Percentiles rank a stretch among this genome's conserved stretches.
phyloP scores from a whole-genome alignment of 192 early-diverging fungal species.

The Kickxella alabastrina region DNA sequence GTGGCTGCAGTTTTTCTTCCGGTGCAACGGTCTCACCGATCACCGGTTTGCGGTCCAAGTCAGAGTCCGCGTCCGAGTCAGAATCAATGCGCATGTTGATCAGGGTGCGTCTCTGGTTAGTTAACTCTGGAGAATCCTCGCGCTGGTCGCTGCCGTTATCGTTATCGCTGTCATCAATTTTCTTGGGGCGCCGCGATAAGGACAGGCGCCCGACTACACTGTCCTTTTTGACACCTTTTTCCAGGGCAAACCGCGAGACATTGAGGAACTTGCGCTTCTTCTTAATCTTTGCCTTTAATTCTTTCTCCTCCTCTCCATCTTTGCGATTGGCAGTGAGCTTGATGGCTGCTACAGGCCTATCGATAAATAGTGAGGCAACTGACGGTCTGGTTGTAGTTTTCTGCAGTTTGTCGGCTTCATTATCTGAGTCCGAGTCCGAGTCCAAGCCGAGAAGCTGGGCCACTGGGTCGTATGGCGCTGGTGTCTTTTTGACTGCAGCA shows the following conservation, averaged over 20 bases:
- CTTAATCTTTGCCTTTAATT: not conserved
- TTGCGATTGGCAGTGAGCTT: not conserved
- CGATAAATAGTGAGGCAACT: too few species aligned
- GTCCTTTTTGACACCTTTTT: slow-evolving; percentile 3
- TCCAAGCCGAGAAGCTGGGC: slow-evolving; percentile 27
- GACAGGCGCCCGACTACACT: slow-evolving; percentile 25
- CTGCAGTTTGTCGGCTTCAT: not conserved
- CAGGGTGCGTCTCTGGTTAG: not conserved
- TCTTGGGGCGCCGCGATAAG: too few species aligned
- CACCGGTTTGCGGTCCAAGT: not conserved
- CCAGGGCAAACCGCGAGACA: slow-evolving; percentile 7
- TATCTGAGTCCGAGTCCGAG: slow-evolving; percentile 10
- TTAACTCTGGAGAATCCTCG: too few species aligned
- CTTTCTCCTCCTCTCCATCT: not conserved
- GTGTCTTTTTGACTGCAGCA: not conserved
- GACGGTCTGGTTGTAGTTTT: too few species aligned
- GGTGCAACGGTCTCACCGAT: too few species aligned
- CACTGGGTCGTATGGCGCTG: slow-evolving; percentile 18
- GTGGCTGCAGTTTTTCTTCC: not conserved
- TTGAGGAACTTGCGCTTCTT: slow-evolving; percentile 7
- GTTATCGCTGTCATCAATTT: not conserved
- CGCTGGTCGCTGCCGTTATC: not conserved
- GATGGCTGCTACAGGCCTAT: too few species aligned
- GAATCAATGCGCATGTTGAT: slow-evolving; percentile 17
- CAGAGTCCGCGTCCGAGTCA: slow-evolving; percentile 14